Conservation (phyloP, 768 basidiomycete species). For the Lactarius indigo region DNA sequence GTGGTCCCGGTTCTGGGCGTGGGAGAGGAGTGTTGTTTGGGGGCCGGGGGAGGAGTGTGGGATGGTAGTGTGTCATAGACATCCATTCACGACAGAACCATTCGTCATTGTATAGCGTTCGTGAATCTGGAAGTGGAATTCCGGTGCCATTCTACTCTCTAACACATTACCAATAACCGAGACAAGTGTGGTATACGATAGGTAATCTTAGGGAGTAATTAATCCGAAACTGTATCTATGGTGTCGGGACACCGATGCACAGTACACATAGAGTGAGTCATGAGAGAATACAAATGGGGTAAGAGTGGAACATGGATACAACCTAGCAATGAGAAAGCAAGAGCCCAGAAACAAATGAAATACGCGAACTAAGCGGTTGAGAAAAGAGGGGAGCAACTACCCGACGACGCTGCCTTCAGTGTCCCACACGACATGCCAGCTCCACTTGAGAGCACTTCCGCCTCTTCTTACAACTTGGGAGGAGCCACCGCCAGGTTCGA, state of each 20-base stretch:
- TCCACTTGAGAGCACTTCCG: conserved; percentile 24
- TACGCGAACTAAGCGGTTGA: not conserved
- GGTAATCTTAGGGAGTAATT: conserved; percentile 8
- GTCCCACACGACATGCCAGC: conserved; percentile 25
- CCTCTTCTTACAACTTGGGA: not conserved
- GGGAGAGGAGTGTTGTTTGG: conserved; percentile 22
- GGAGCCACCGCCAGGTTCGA: conserved; percentile 14
- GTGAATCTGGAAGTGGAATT: conserved; percentile 8
- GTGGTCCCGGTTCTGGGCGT: conserved; percentile 12
- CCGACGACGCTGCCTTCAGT: conserved; percentile 3
- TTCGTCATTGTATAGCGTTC: not conserved
- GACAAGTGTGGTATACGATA: not conserved
- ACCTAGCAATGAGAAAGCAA: conserved; percentile 1
- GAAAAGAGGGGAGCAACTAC: not conserved
- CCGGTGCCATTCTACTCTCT: not conserved
- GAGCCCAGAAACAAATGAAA: conserved; percentile 3
- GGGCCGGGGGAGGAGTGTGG: conserved; percentile 23
- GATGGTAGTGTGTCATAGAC: conserved; percentile 12
- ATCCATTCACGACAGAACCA: not conserved
- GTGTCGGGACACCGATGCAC: conserved; percentile 1
- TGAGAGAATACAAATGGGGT: conserved; percentile 10
- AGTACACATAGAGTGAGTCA: not conserved
- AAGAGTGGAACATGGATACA: conserved; percentile 9
- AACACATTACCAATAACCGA: conserved; percentile 9
- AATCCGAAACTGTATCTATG: conserved; percentile 5